These are phyloP conservation scores for Guillardia theta DNA, from an alignment of 78 protist genomes.

Conservation along the genomic window DNA sequence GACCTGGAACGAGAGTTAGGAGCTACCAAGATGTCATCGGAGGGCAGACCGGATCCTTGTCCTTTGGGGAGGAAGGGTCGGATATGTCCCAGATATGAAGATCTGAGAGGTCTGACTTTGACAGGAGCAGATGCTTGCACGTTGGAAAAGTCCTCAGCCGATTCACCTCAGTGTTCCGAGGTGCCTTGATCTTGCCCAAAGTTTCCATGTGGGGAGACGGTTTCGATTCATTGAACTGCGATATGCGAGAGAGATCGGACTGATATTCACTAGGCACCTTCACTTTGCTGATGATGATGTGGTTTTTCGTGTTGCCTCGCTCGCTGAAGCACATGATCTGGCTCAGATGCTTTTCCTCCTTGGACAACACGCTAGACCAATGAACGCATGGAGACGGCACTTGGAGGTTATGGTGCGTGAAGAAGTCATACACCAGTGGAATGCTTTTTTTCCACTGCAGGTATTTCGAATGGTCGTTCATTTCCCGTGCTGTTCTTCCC, in stretches of 20 bases:
- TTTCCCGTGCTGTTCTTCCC: too few relatives aligned
- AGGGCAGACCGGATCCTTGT: neutral
- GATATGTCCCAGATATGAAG: neutral
- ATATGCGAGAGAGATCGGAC: neutral
- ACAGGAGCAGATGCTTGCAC: neutral
- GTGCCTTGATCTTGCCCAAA: too few relatives aligned
- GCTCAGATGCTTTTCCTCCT: neutral
- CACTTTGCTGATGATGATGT: neutral
- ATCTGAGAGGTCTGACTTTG: neutral
- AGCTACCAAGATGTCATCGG: neutral
- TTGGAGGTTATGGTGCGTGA: neutral
- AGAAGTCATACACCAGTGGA: constrained; percentile 5
- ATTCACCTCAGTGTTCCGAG: neutral
- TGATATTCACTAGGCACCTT: neutral
- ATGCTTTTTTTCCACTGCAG: constrained; percentile 21
- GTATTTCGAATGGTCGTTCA: too few relatives aligned
- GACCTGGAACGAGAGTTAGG: neutral
- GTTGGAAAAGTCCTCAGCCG: neutral
- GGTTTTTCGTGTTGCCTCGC: neutral
- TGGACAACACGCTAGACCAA: neutral
- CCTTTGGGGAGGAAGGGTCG: neutral
- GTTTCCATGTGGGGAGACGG: too few relatives aligned
- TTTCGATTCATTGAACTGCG: too few relatives aligned
- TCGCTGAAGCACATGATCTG: neutral
- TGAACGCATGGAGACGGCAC: neutral